Evolutionary conservation across 768 basidiomycete species (phyloP).

Genomic region (Serendipita sp.): DNA sequence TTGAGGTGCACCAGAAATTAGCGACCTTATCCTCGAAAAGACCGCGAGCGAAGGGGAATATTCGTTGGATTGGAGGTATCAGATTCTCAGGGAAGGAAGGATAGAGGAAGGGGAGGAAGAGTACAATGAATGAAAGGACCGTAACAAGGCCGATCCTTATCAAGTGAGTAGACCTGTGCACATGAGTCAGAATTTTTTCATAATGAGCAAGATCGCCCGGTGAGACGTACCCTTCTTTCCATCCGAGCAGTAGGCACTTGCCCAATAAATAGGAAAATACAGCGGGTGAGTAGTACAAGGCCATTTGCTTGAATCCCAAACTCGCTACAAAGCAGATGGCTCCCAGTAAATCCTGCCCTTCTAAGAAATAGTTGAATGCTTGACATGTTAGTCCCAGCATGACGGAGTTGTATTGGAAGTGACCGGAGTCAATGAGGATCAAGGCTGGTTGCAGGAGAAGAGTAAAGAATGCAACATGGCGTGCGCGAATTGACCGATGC

Average conservation of each 20-base stretch:
- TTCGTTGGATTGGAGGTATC: slow-evolving; percentile 47
- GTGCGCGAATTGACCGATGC: slow-evolving; percentile 56
- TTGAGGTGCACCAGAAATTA: slow-evolving; percentile 93
- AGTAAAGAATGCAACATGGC: slow-evolving; percentile 55
- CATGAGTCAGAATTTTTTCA: not conserved
- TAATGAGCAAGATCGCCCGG: not conserved
- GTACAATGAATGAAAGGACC: slow-evolving; percentile 38
- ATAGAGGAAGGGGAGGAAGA: slow-evolving; percentile 63
- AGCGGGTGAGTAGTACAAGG: slow-evolving; percentile 82
- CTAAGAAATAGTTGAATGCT: slow-evolving; percentile 52
- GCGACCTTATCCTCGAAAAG: slow-evolving; percentile 93
- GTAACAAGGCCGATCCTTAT: slow-evolving; percentile 46
- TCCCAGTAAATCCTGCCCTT: slow-evolving; percentile 53
- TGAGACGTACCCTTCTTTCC: slow-evolving; percentile 41
- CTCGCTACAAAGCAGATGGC: slow-evolving; percentile 71
- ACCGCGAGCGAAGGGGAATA: slow-evolving; percentile 85
- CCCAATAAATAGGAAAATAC: slow-evolving; percentile 82
- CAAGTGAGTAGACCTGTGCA: slow-evolving; percentile 14
- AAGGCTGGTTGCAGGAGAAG: slow-evolving; percentile 73
- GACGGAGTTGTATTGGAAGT: slow-evolving; percentile 91
- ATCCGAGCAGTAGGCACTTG: slow-evolving; percentile 76
- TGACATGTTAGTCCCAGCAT: slow-evolving; percentile 74
- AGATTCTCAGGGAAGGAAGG: slow-evolving; percentile 37
- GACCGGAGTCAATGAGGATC: slow-evolving; percentile 76
- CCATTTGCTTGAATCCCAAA: slow-evolving; percentile 92